phyloP scores from a whole-genome alignment of 305 asterid species.

The Solanum aculeatissimum region DNA sequence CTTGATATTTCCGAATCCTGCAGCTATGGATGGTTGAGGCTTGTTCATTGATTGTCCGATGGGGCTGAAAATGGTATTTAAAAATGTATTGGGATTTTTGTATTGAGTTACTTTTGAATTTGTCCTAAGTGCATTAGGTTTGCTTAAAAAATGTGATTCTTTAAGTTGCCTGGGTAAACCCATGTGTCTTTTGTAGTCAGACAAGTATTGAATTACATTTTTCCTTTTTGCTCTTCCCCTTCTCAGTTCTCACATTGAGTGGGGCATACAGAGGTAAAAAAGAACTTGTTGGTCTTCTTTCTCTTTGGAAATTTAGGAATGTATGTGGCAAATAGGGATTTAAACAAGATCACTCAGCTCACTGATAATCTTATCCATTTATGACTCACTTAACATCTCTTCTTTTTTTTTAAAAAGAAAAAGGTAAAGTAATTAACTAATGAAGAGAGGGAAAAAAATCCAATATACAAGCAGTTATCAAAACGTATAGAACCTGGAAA shows the following conservation, averaged over 20 bases:
- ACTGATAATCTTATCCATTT: constrained; percentile 29
- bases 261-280: background rate
- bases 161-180: background rate
- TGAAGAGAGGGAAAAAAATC: background rate
- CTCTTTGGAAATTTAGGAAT: constrained; percentile 30
- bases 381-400: background rate
- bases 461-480: background rate
- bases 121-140: background rate
- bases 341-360: constrained; percentile 75
- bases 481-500: background rate
- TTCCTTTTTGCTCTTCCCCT: background rate
- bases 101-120: background rate
- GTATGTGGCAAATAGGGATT: constrained; percentile 88
- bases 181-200: background rate
- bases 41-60: background rate
- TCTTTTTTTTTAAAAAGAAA: background rate
- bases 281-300: background rate
- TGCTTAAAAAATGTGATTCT: background rate
- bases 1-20: background rate
- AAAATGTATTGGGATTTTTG: background rate
- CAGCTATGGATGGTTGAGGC: background rate
- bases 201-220: background rate
- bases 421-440: background rate
- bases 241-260: background rate
- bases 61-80: background rate